Base-by-base conservation (phyloP, 345 rosid genomes). In the Citrus unshiu region DNA sequence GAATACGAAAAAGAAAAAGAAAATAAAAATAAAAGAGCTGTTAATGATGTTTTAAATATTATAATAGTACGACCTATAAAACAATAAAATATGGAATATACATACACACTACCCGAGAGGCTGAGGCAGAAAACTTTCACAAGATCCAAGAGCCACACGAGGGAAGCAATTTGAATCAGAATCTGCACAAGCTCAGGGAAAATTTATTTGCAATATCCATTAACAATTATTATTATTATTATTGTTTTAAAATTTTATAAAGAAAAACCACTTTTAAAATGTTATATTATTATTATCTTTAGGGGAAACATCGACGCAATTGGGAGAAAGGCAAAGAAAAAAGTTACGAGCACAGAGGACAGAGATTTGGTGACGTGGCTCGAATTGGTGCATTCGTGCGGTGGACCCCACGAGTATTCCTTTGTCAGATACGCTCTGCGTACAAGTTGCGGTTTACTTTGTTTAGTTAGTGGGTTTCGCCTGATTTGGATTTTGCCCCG, bases 301-400 rank as follows among this genome's bases (percentile, higher is more conserved):
- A 3, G 34, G 34, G 34, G 34, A 32, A 32, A 32, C 5, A 34
- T 9, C 13, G 13, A 9, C 18, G 9, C 18, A 3, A 3, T 46
- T 1, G 4, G 4, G 4, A 46, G 18, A 13, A 13, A 46, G 18
- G 1, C 3, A 3, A 13, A 12, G 1, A 16, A 51, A 67, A 67
- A 34, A 30, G 57, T 32, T 49, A 4, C 27, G 3, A 67, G 40
- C 58, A 59, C 60, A 78, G 82, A 78, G 80, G 94, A 87, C 89
- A 85, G 84, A 86, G 90, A 93, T 91, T 77, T 83, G 84, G 73
- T 85, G 87, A 86, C 87, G 85, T 85, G 88, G 91, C 84, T 73
- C 61, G 32, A 68, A 79, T 74, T 3, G 77, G 77, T 40, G 81
- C 88, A 79, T 68, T 80, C 97, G 91, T 91, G 97, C 88, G 93